A percentile compares a stretch with the other conserved stretches of the same genome.
Evolutionary conservation across 1,284 basidiomycete species (phyloP).

Genomic region (Irpex sp.): DNA sequence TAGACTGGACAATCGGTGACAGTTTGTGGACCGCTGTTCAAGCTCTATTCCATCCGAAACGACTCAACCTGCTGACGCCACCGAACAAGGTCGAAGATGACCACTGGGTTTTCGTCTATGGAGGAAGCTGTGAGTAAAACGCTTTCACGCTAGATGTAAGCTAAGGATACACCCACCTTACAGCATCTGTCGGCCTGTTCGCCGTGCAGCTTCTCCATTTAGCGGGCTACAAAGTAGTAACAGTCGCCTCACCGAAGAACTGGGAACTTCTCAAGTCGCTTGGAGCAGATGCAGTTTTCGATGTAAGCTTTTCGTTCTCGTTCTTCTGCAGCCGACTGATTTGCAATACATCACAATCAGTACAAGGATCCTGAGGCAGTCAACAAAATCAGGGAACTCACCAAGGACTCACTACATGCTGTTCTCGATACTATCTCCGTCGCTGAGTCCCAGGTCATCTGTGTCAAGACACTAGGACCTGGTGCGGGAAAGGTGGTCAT

Average conservation of each 20-base stretch:
- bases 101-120: constrained; percentile 28
- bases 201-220: constrained; percentile 41
- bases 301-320: constrained; percentile 16
- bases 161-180: neutral
- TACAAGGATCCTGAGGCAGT: constrained; percentile 23
- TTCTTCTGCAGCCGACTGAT: neutral
- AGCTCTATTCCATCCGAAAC: constrained; percentile 12
- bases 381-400: constrained; percentile 21
- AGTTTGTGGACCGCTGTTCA: too few relatives aligned
- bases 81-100: constrained; percentile 14
- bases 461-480: constrained; percentile 13
- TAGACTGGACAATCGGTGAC: too few relatives aligned
- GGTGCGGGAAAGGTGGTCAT: constrained; percentile 16
- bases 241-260: constrained; percentile 37
- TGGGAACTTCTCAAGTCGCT: constrained; percentile 33
- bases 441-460: constrained; percentile 14
- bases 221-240: constrained; percentile 37
- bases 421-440: constrained; percentile 22
- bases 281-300: constrained; percentile 39
- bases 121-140: constrained; percentile 31
- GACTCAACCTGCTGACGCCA: constrained; percentile 23
- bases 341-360: constrained; percentile 10
- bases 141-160: constrained; percentile 11
- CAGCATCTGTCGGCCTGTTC: constrained; percentile 37
- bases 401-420: constrained; percentile 18